Evolutionary conservation across 306 rosid species (phyloP), one percentile per base, ranked within the genome.

Genomic region (Myrica gale): DNA sequence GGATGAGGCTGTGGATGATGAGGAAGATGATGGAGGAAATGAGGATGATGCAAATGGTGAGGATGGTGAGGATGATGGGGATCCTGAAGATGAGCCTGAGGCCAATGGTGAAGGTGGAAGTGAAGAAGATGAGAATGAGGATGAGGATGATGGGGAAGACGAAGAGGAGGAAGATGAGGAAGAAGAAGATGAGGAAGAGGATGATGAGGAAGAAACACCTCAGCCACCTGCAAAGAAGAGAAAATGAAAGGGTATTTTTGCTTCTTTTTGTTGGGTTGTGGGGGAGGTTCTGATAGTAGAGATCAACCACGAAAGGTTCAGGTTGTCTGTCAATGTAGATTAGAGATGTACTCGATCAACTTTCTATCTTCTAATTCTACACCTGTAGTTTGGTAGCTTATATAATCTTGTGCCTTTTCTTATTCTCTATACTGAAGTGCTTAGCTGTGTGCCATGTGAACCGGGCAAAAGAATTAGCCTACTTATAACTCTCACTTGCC

Each of bases 21-120:
- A 62, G 9, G 90, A 85, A 12, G 93, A 85, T 16, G 87, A 76
- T 5, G 90, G 78, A 9, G 90, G 78, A 1, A 89, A 83, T 0
- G 90, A 75, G 3, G 88, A 76, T 50, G 85, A 79, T 15, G 84
- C 56, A 71, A 81, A 86, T 10, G 96, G 87, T 23, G 87, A 85
- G 1, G 89, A 87, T 53, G 88, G 71, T 0, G 89, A 84, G 7
- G 89, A 81, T 47, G 85, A 80, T 74, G 90, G 69, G 68, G 83
- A 85, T 73, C 86, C 84, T 9, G 87, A 84, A 19, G 88, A 77
- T 77, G 91, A 78, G 74, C 89, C 85, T 6, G 88, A 74, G 81
- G 82, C 89, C 65, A 80, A 87, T 65, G 92, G 92, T 53, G 89
- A 54, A 44, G 89, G 89, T 51, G 92, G 82, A 60, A 80, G 87